Conservation (phyloP, 106 monocot genomes). For the Allium sativum region DNA sequence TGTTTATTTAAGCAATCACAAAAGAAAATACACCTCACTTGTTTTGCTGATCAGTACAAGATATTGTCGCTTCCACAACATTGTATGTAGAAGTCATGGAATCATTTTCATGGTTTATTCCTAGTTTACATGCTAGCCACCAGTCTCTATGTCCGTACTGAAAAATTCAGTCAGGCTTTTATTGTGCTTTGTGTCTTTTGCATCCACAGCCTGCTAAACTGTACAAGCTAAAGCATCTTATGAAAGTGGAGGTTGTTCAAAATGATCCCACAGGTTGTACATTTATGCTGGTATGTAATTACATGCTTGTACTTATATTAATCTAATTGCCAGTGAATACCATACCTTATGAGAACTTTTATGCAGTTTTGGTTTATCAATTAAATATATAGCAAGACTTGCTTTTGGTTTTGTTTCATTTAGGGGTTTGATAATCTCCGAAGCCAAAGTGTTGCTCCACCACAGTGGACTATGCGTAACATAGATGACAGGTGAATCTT, state of each 20-base stretch:
- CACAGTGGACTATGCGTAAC: slow-evolving; percentile 96
- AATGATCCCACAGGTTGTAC: slow-evolving; percentile 96
- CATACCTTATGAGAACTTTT: not conserved
- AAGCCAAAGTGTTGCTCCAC: slow-evolving; percentile 85
- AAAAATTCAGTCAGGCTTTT: no score
- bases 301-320: not conserved
- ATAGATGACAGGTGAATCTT: slow-evolving; percentile 77
- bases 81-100: no score
- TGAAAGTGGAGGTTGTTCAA: slow-evolving; percentile 83
- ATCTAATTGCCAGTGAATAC: not conserved
- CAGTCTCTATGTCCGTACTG: no score
- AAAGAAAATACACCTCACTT: no score
- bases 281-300: slow-evolving; percentile 69
- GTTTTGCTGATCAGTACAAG: not conserved
- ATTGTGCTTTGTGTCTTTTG: slow-evolving; percentile 11
- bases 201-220: slow-evolving; percentile 73
- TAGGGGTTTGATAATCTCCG: slow-evolving; percentile 99
- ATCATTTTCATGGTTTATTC: no score
- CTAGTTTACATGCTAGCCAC: no score
- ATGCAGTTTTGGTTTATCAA: not conserved
- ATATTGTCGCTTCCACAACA: not conserved
- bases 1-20: no score
- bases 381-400: not conserved
- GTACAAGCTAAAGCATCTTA: slow-evolving; percentile 95
- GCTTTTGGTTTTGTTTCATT: slow-evolving; percentile 1